Percentiles rank a stretch among this genome's conserved stretches.
These are phyloP conservation scores for Clarkia xantiana DNA, from an alignment of 345 rosid species.

Conservation along the genomic window DNA sequence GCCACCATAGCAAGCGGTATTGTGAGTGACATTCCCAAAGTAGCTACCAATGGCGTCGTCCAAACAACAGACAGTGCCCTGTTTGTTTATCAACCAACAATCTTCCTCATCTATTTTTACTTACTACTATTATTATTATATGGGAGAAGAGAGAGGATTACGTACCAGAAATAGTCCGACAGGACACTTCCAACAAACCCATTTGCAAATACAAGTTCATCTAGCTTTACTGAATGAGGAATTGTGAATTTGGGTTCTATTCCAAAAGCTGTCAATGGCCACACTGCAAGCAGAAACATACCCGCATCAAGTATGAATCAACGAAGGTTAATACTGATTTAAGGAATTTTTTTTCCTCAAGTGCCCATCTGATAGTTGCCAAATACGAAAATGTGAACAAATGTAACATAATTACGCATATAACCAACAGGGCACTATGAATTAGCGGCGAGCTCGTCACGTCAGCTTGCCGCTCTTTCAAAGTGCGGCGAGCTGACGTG, in stretches of 20 bases:
- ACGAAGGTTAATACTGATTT: too few relatives aligned
- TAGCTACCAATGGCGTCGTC: constrained; percentile 80
- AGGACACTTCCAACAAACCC: constrained; percentile 95
- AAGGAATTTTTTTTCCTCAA: too few relatives aligned
- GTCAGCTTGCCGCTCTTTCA: too few relatives aligned
- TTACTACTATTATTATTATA: background rate
- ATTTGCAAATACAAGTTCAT: constrained; percentile 90
- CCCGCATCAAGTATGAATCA: too few relatives aligned
- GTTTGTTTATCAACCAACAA: background rate
- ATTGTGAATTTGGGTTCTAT: constrained; percentile 91
- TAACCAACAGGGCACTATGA: too few relatives aligned
- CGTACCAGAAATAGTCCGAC: constrained; percentile 88
- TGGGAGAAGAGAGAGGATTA: constrained; percentile 1
- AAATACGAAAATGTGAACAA: too few relatives aligned
- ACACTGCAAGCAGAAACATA: too few relatives aligned
- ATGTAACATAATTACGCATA: too few relatives aligned
- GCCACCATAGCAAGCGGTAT: constrained; percentile 83
- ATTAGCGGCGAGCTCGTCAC: too few relatives aligned
- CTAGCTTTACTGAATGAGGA: constrained; percentile 83
- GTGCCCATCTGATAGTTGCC: too few relatives aligned
- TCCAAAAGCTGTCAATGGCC: constrained; percentile 93
- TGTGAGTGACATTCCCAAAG: constrained; percentile 77
- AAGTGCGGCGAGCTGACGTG: too few relatives aligned
- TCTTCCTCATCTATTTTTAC: too few relatives aligned
- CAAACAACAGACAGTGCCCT: constrained; percentile 81